Evolutionary conservation across 352 stramenopile genomes (phyloP), one percentile per base, ranked within the genome.

Genomic region (Hyaloperonospora arabidopsidis): DNA sequence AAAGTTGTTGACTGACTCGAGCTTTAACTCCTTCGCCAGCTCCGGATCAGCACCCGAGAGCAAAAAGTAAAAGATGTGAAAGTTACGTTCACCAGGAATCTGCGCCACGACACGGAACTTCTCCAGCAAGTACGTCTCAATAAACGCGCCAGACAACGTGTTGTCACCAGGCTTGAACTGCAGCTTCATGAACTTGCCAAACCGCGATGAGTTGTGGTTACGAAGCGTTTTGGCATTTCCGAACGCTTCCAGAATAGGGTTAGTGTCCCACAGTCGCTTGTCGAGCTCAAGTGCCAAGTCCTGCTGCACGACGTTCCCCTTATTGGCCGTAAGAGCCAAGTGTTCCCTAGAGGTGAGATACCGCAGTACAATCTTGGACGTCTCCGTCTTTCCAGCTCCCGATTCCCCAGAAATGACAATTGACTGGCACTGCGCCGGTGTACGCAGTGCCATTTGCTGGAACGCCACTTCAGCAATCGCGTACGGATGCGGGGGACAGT

Each of bases 21-120:
- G 65, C 54, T 84, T 63, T n/a, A 93, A 55, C 47, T 89, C 65
- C 14, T 65, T 63, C 0, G 59, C 45, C 49, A 93, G 45, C n/a
- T 74, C 54, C 54, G 88, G 73, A 40, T 82, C 67, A 15, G 83
- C 85, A 47, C 81, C 83, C 1, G 79, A 74, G 6, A 95, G 68
- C 54, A 96, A 56, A 29, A 93, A 91, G 75, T 96, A 96, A 43
- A 96, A 94, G 52, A 96, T 88, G 63, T 95, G 87, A 60, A 94
- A 95, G 65, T 96, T 96, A 40, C 86, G 83, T 40, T 95, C 87
- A 38, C 80, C 84, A 0, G 76, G 77, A 44, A 89, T 90, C 60
- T 95, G 86, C 45, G 75, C 76, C 15, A 93, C 82, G 11, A 97
- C 83, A 38, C 88, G 83, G 52, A 92, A 95, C 59, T 92, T 95